phyloP scores from a whole-genome alignment of 371 early-diverging fungal genomes.

The Mortierella sp. region DNA sequence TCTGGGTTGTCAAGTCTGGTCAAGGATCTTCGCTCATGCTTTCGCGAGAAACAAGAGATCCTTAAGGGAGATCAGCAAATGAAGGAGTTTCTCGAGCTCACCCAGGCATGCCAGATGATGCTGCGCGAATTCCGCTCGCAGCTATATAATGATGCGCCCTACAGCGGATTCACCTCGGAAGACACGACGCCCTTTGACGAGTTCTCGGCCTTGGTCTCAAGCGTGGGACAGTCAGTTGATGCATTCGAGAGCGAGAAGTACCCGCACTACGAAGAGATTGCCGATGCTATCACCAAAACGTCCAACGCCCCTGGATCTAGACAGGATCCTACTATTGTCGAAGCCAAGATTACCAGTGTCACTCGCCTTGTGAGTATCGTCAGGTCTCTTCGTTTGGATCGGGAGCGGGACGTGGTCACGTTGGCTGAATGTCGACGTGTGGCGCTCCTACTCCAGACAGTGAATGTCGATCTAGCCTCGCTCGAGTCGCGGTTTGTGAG shows the following conservation, averaged over 20 bases:
- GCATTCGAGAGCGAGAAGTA: conserved; percentile 27
- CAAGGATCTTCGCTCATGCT: conserved; percentile 32
- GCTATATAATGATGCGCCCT: conserved; percentile 30
- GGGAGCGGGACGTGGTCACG: conserved; percentile 46
- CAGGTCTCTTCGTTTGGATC: conserved; percentile 26
- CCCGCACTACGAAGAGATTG: conserved; percentile 10
- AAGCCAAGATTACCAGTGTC: conserved; percentile 29
- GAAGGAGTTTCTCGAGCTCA: conserved; percentile 34
- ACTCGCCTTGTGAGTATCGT: conserved; percentile 27
- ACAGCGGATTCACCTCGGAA: conserved; percentile 32
- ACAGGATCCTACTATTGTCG: conserved; percentile 32
- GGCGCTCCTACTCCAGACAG: not conserved
- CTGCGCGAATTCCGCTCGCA: conserved; percentile 41
- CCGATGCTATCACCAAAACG: conserved; percentile 5
- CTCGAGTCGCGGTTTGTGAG: conserved; percentile 12
- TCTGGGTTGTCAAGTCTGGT: conserved; percentile 32
- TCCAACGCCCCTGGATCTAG: conserved; percentile 25
- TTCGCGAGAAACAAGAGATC: conserved; percentile 35
- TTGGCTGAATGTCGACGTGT: conserved; percentile 41
- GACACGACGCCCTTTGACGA: conserved; percentile 32
- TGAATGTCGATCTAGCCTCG: conserved; percentile 8
- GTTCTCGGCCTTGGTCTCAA: conserved; percentile 17
- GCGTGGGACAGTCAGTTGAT: conserved; percentile 28
- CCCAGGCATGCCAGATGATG: conserved; percentile 21
- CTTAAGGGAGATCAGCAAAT: conserved; percentile 34